Base-by-base conservation (phyloP, 2,329 filamentous ascomycete species). In the Xylariaceae sp. region DNA sequence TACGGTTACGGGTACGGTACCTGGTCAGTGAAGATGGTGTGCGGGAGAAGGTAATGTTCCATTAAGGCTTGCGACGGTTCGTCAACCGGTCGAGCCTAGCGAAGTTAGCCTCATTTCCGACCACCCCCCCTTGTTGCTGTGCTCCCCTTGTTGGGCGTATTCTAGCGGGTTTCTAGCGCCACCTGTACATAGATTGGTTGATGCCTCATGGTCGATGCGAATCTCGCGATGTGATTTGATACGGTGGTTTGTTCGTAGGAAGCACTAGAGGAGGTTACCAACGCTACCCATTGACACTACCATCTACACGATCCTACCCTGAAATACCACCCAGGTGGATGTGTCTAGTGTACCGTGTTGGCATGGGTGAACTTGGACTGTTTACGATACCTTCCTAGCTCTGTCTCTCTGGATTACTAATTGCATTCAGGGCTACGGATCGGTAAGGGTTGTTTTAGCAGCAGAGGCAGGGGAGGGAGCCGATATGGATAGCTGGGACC, bases 401-500 rank as follows among this genome's bases (percentile, higher is more conserved):
- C 5, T 4, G 42, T 13, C 3, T 11, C 5, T 45, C 5, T 15
- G 11, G 5, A 45, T n/a, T 45, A 17, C 17, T 17, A 23, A 53
- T 30, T 30, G 23, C 23, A 30, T 30, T 30, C 23, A 30, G 23
- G 23, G 23, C 23, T 30, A 30, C 23, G 23, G 23, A 30, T 30
- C 23, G 23, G 23, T 30, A 30, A 30, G 23, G 11, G 18, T 42
- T 45, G 50, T 50, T 51, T 45, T 37, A 55, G 23, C 35, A 53
- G 49, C 11, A 57, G 5, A 57, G 60, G 55, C 52, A 39, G 17
- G 51, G 62, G 60, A 57, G 13, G 51, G 56, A 10, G 37, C 23
- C 23, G 23, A 30, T 30, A 30, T 30, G 23, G 23, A 30, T 64
- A 51, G 65, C 34, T 62, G 55, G 62, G 35, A 66, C 63, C 66